These are phyloP conservation scores for Moesziomyces sp. DNA, from an alignment of 1,284 basidiomycete genomes.

Conservation along the genomic window DNA sequence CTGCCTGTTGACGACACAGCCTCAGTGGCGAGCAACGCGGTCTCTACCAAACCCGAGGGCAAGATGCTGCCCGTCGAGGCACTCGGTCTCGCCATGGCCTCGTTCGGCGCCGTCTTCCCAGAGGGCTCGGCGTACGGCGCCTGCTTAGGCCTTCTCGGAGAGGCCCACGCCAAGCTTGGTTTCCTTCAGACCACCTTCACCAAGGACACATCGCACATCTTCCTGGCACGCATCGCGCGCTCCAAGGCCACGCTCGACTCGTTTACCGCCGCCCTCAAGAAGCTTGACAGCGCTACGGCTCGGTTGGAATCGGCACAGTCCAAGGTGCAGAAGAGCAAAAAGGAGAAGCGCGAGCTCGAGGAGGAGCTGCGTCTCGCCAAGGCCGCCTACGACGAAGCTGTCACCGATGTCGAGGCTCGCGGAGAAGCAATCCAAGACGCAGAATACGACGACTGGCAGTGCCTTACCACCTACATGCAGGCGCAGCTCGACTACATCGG, in stretches of 20 bases:
- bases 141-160: conserved; percentile 33
- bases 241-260: conserved; percentile 44
- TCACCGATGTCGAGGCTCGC: conserved; percentile 52
- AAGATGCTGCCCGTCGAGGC: conserved; percentile 50
- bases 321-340: conserved; percentile 60
- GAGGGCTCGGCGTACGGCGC: conserved; percentile 28
- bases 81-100: conserved; percentile 46
- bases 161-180: conserved; percentile 41
- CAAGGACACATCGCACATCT: conserved; percentile 47
- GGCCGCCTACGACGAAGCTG: conserved; percentile 56
- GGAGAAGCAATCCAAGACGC: conserved; percentile 49
- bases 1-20: conserved; percentile 26
- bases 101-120: conserved; percentile 23
- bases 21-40: conserved; percentile 11
- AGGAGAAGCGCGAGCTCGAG: conserved; percentile 60
- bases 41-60: conserved; percentile 26
- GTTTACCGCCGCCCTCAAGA: conserved; percentile 46
- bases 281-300: conserved; percentile 46
- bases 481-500: conserved; percentile 52
- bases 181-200: conserved; percentile 40
- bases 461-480: conserved; percentile 52
- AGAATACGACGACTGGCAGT: conserved; percentile 52
- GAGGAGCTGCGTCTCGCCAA: conserved; percentile 58
- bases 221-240: conserved; percentile 43
- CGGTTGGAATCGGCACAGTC: conserved; percentile 48